Percentiles rank a stretch among this genome's conserved stretches.
These are phyloP conservation scores for Agrocybe pediades DNA, from an alignment of 768 basidiomycete species.

Conservation along the genomic window DNA sequence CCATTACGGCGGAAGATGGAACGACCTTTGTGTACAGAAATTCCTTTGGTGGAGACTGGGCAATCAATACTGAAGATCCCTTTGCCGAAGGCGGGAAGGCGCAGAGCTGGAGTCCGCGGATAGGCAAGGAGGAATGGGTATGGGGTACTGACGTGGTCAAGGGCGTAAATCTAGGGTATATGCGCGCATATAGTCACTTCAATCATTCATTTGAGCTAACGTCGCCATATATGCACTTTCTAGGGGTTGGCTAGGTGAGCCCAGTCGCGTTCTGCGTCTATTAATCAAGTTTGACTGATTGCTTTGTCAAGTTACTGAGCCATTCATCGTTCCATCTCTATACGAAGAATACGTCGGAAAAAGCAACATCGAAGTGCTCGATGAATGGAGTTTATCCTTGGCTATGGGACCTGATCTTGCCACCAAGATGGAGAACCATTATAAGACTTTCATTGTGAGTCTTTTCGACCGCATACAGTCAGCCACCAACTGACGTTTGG, in stretches of 20 bases:
- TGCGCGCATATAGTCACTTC: constrained; percentile 13
- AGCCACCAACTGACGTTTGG: no score
- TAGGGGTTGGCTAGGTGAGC: constrained; percentile 47
- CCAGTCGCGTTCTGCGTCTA: not conserved
- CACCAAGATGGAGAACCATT: constrained; percentile 75
- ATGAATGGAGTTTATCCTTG: constrained; percentile 76
- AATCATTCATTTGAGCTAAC: constrained; percentile 2
- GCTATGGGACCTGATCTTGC: constrained; percentile 69
- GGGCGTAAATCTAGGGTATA: constrained; percentile 59
- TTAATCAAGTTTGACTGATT: not conserved
- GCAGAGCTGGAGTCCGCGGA: constrained; percentile 78
- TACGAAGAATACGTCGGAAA: constrained; percentile 63
- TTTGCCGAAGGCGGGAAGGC: constrained; percentile 74
- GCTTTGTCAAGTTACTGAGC: constrained; percentile 63
- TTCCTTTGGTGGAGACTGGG: constrained; percentile 82
- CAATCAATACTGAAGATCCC: constrained; percentile 67
- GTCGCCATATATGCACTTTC: constrained; percentile 14
- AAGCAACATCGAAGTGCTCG: constrained; percentile 47
- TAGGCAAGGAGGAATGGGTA: constrained; percentile 71
- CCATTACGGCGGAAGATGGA: constrained; percentile 73
- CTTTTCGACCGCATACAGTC: no score
- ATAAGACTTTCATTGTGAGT: constrained; percentile 81
- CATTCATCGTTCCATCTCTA: constrained; percentile 71
- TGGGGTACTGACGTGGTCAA: constrained; percentile 66
- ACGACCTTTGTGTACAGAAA: constrained; percentile 80